Base-by-base conservation (phyloP, 495 filamentous ascomycete genomes). In the Penicillium soppii region DNA sequence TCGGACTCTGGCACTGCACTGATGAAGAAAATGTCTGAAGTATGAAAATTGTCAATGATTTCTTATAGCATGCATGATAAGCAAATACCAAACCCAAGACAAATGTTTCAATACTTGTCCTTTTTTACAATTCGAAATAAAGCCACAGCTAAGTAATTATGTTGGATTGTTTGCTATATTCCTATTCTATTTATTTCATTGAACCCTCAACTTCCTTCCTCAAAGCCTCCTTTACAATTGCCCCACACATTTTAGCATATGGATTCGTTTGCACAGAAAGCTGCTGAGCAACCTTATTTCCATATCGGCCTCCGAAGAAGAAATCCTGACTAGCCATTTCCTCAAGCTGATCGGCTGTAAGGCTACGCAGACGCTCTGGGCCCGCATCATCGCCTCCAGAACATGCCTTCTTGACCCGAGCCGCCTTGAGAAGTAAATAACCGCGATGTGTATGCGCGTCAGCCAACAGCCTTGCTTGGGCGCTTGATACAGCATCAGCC, bases 171-270 rank as follows among this genome's bases (percentile, higher is more conserved):
- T n/a, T n/a, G n/a, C n/a, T n/a, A n/a, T n/a, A n/a, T n/a, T n/a
- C n/a, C n/a, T n/a, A n/a, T n/a, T 29, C 29, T 12, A 36, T 19
- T n/a, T 30, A 16, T 19, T 23, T 44, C 42, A 62, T 26, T n/a
- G n/a, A n/a, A n/a, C 56, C 65, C 55, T 59, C 65, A 44, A 72
- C 62, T 70, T 96, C 91, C 72, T 85, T 88, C 72, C 77, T 84
- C 80, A 95, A 82, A 33, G 89, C 89, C 73, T 92, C 87, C 67
- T 82, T 84, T 9, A 96, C 89, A 73, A 96, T 94, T 23, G 82
- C 81, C 12, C 90, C 91, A 70, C 91, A 96, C 62, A 95, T 76
- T 75, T 91, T 95, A 21, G 90, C 90, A 56, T 88, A 89, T 26
- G 91, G 91, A 75, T 95, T 96, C 35, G 84, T 88, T 68, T 79